Evolutionary conservation across 1,284 basidiomycete genomes (phyloP).

Genomic region (Ustilago shanxiensis): DNA sequence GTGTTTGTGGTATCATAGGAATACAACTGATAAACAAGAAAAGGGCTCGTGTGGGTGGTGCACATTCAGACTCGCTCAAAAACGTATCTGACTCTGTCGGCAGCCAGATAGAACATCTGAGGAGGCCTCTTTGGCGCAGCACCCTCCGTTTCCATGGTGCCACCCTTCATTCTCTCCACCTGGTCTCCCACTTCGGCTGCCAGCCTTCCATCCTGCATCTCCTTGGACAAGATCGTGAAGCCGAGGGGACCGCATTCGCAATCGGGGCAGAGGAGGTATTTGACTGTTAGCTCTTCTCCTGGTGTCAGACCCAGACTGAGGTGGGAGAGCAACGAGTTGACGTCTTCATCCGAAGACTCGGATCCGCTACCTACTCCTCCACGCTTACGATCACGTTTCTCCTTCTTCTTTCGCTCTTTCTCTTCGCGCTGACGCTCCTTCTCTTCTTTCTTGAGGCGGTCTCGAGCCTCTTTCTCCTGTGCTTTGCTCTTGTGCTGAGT

Average conservation of each 20-base stretch:
- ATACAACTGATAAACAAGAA: conserved; percentile 6
- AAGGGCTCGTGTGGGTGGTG: not conserved
- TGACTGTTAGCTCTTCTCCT: conserved; percentile 59
- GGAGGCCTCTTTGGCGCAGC: conserved; percentile 26
- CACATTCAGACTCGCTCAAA: conserved; percentile 33
- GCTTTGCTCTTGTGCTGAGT: conserved; percentile 23
- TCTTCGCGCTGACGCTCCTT: conserved; percentile 35
- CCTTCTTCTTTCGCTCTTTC: conserved; percentile 32
- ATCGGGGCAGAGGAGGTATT: conserved; percentile 67
- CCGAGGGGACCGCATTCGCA: conserved; percentile 68
- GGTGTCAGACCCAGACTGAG: conserved; percentile 49
- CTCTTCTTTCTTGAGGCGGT: conserved; percentile 36
- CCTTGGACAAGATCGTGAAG: conserved; percentile 57
- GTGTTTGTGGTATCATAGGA: conserved; percentile 5
- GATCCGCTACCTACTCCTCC: conserved; percentile 35
- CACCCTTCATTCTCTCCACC: conserved; percentile 44
- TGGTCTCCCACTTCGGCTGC: conserved; percentile 58
- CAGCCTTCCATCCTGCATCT: conserved; percentile 56
- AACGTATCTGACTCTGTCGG: conserved; percentile 61
- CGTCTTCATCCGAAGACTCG: conserved; percentile 43
- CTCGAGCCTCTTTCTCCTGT: conserved; percentile 37
- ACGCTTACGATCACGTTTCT: conserved; percentile 37
- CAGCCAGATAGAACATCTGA: conserved; percentile 60
- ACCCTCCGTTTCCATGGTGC: conserved; percentile 12
- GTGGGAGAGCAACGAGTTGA: conserved; percentile 37